Base-by-base conservation (phyloP, 164 flowering plant genomes). In the Vitis rupestris region DNA sequence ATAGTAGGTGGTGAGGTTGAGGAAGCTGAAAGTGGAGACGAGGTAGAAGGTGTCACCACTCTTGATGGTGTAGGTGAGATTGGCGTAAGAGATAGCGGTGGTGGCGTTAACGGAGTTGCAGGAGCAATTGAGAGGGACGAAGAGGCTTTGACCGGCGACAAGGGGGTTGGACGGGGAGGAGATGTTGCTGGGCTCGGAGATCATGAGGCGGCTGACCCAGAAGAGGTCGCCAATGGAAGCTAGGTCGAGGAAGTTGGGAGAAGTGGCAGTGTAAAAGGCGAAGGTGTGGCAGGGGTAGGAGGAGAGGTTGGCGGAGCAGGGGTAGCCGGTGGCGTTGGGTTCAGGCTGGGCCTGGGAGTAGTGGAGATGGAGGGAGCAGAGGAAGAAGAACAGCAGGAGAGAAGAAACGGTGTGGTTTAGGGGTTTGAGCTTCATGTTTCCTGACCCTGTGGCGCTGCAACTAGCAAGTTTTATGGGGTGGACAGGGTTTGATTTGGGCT, bases 221-320 rank as follows among this genome's bases (percentile, higher is more conserved):
- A 94, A 94, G 67, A 94, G 92, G 65, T 94, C 98, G 13, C 79
- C 88, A 9, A 94, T 79, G 71, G 86, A 63, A 64, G 90, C 88
- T 0, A 94, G 77, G 73, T 90, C 84, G n/a, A 85, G 88, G 56
- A 75, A 78, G 16, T 78, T 16, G 0, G 98, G 91, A n/a, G 84
- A 14, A 2, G 19, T 13, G 70, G 95, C 87, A 71, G 84, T 67
- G 83, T 84, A 94, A 66, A 77, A 83, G 57, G 70, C 89, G 53
- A 84, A 92, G 67, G 97, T 78, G 30, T 81, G 82, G 71, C 98
- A 94, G 9, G 97, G 85, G 55, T 77, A 77, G 55, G 57, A 1
- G 59, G 82, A 59, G 55, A 61, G 79, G 65, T 66, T 77, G 19
- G 80, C 50, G 1, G 79, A 16, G 90, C 98, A 94, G 69, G 73